phyloP scores from a whole-genome alignment of 305 asterid genomes.

The Fraxinus velutina region DNA sequence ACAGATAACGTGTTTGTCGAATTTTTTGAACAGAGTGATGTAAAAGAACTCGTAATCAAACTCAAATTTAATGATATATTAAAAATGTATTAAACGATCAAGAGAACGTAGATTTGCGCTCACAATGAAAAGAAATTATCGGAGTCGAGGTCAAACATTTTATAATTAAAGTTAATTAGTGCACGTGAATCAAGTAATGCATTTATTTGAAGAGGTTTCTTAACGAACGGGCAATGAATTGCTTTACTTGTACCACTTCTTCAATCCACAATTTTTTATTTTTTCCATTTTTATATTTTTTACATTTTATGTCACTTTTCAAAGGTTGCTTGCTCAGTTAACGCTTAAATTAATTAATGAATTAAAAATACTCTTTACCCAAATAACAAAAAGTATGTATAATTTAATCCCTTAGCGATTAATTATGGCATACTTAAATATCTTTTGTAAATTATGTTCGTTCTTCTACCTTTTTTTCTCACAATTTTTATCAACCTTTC shows the following conservation, averaged over 20 bases:
- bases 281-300: neutral
- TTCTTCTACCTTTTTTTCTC: neutral
- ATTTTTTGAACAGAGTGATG: neutral
- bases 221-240: slow-evolving; percentile 44
- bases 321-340: neutral
- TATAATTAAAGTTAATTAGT: neutral
- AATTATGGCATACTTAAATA: neutral
- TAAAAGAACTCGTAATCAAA: too few species aligned
- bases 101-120: neutral
- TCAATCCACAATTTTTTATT: neutral
- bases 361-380: neutral
- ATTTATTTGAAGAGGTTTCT: slow-evolving; percentile 30
- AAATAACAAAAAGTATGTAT: neutral
- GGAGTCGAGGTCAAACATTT: neutral
- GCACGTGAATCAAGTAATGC: neutral
- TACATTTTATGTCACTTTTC: neutral
- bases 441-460: neutral
- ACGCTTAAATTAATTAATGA: too few species aligned
- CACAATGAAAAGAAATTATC: neutral
- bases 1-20: neutral
- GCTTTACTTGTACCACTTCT: slow-evolving; percentile 34
- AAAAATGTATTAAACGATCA: neutral
- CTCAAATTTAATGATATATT: neutral
- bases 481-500: too few species aligned
- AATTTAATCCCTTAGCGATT: neutral